phyloP scores from a whole-genome alignment of 2,329 filamentous ascomycete species.

The Dothidotthia symphoricarpi region DNA sequence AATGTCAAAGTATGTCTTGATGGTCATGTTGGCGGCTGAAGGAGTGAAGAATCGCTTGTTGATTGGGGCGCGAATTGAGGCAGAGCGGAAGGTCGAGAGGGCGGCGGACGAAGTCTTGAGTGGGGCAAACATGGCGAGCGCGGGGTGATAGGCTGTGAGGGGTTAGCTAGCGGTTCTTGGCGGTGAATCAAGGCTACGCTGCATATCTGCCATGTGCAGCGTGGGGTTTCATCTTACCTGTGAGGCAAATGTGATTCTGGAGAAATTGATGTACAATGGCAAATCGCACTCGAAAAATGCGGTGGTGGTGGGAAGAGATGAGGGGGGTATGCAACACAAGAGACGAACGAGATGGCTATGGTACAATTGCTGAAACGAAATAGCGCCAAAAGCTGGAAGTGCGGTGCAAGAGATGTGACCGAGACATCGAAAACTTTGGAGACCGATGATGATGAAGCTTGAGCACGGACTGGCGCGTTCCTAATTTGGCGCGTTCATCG shows the following conservation, averaged over 20 bases:
- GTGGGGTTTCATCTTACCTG: constrained; percentile 5
- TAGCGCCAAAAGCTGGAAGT: constrained; percentile 8
- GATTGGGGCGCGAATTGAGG: constrained; percentile 39
- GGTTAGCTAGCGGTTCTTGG: constrained; percentile 10
- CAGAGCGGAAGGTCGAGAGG: constrained; percentile 36
- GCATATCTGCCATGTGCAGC: neutral
- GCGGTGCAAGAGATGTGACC: constrained; percentile 18
- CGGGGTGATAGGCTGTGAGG: constrained; percentile 23
- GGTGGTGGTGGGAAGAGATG: constrained; percentile 29
- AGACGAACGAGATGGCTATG: constrained; percentile 23
- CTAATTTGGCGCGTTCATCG: too few relatives aligned
- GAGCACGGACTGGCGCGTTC: constrained; percentile 19
- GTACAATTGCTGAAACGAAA: constrained; percentile 23
- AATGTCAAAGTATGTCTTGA: constrained; percentile 74
- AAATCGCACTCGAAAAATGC: constrained; percentile 1
- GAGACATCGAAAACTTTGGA: constrained; percentile 16
- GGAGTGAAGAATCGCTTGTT: constrained; percentile 58
- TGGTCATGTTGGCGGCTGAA: constrained; percentile 71
- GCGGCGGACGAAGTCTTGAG: constrained; percentile 30
- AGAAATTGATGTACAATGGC: constrained; percentile 11
- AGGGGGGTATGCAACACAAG: constrained; percentile 30
- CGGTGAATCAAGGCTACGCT: constrained; percentile 14
- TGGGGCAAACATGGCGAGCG: constrained; percentile 29
- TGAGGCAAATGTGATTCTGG: neutral
- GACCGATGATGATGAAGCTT: constrained; percentile 12